A percentile compares a stretch with the other conserved stretches of the same genome.
Evolutionary conservation across 1,139 yeast genomes (phyloP).

Genomic region (Trichomonascaceae sp.): DNA sequence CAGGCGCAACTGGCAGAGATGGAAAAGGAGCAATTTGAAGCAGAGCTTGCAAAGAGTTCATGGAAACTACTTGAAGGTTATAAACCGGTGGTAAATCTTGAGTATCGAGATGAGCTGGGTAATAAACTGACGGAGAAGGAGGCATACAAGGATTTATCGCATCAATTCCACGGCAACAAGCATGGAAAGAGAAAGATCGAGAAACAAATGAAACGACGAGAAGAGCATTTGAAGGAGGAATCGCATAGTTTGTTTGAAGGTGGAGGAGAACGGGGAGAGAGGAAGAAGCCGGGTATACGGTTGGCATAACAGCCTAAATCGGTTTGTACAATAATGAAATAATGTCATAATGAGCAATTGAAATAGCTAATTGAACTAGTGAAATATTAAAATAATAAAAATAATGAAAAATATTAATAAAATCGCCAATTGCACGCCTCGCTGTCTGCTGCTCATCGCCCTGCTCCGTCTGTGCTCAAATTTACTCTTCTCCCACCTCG

Average conservation of each 20-base stretch:
- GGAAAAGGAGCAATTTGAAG: constrained; percentile 32
- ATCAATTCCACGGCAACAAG: constrained; percentile 74
- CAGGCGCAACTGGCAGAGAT: constrained; percentile 36
- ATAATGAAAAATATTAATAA: too few relatives aligned
- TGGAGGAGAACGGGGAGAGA: background rate
- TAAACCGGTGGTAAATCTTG: constrained; percentile 59
- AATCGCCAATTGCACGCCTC: background rate
- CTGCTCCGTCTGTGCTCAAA: background rate
- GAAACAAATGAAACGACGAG: constrained; percentile 35
- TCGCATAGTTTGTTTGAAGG: constrained; percentile 23
- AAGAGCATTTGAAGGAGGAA: constrained; percentile 19
- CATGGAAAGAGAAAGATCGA: constrained; percentile 40
- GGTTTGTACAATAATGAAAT: too few relatives aligned
- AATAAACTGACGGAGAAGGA: constrained; percentile 58
- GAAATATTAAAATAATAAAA: background rate
- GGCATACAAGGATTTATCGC: constrained; percentile 81
- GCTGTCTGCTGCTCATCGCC: background rate
- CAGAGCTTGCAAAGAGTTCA: constrained; percentile 29
- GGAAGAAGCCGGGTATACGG: constrained; percentile 12
- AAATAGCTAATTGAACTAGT: background rate
- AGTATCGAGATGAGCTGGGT: constrained; percentile 70
- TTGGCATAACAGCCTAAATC: constrained; percentile 2
- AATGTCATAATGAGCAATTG: too few relatives aligned
- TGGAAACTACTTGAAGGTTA: constrained; percentile 40
- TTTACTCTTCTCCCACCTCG: background rate